A percentile compares a stretch with the other conserved stretches of the same genome.
phyloP scores from a whole-genome alignment of 1,284 basidiomycete genomes.

The Microbotryomycetes sp. region DNA sequence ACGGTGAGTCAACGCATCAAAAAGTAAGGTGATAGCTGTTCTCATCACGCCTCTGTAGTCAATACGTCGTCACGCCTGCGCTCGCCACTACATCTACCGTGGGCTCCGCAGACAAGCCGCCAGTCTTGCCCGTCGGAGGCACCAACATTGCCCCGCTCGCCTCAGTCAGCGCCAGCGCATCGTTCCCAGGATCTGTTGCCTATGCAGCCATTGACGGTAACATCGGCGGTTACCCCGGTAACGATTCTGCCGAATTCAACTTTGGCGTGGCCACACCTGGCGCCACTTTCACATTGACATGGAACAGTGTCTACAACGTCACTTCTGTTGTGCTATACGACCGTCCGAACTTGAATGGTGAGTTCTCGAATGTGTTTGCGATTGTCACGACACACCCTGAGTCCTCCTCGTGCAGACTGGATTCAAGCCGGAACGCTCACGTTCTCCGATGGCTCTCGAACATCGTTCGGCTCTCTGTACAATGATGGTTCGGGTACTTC shows the following conservation, averaged over 20 bases:
- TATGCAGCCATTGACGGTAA: conserved; percentile 14
- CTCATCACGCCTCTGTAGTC: not conserved
- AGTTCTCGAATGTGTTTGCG: conserved; percentile 14
- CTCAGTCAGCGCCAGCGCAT: not conserved
- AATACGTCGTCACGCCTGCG: conserved; percentile 15
- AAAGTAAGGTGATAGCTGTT: not conserved
- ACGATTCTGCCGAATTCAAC: conserved; percentile 17
- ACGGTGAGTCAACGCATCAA: not conserved
- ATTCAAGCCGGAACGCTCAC: conserved; percentile 6
- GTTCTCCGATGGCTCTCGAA: conserved; percentile 16
- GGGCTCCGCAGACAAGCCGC: not conserved
- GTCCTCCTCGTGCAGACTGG: conserved; percentile 12
- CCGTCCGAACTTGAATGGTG: conserved; percentile 8
- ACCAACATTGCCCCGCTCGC: conserved; percentile 7
- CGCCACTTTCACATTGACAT: not conserved
- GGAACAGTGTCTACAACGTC: not conserved
- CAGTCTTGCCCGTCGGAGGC: not conserved
- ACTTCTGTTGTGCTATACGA: conserved; percentile 8
- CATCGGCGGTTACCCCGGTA: conserved; percentile 20
- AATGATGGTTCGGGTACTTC: conserved; percentile 20
- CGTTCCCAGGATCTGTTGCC: not conserved
- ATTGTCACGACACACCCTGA: no score
- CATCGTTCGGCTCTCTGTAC: conserved; percentile 5
- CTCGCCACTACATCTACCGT: not conserved
- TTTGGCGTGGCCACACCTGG: not conserved